These are phyloP conservation scores for Vicia villosa DNA, from an alignment of 306 rosid species.

Conservation along the genomic window DNA sequence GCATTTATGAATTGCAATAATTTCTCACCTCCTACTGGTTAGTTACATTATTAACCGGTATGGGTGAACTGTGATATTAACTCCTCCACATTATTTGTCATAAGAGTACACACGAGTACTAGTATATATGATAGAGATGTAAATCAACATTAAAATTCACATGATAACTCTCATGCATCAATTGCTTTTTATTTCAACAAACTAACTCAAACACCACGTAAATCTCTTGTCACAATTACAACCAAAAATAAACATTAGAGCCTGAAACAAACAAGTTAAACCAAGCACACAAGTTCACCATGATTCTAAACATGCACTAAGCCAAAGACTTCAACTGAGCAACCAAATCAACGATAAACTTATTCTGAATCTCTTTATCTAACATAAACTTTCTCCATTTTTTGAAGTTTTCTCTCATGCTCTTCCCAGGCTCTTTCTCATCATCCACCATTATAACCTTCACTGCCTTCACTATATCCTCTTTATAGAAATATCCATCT, in stretches of 20 bases:
- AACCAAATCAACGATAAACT: constrained; percentile 43
- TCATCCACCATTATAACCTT: constrained; percentile 41
- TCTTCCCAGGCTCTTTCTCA: constrained; percentile 39
- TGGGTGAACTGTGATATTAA: too few relatives aligned
- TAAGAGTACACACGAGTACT: too few relatives aligned
- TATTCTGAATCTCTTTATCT: constrained; percentile 40
- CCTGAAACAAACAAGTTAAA: background rate
- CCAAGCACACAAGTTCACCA: background rate
- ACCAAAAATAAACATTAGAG: background rate
- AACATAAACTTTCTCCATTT: constrained; percentile 48
- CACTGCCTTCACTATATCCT: constrained; percentile 44
- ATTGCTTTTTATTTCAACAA: too few relatives aligned
- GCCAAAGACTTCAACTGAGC: constrained; percentile 30
- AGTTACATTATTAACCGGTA: too few relatives aligned
- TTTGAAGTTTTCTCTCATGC: constrained; percentile 40
- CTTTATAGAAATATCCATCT: constrained; percentile 52
- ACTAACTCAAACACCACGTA: too few relatives aligned
- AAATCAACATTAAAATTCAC: too few relatives aligned
- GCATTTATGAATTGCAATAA: too few relatives aligned
- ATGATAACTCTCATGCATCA: too few relatives aligned
- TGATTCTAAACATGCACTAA: background rate
- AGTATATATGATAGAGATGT: too few relatives aligned
- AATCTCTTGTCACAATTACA: background rate
- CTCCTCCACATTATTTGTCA: too few relatives aligned
- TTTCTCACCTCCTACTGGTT: too few relatives aligned